Percentiles rank a stretch among this genome's conserved stretches.
Evolutionary conservation across 257 asterid genomes (phyloP).

Genomic region (Rehmannia glutinosa): DNA sequence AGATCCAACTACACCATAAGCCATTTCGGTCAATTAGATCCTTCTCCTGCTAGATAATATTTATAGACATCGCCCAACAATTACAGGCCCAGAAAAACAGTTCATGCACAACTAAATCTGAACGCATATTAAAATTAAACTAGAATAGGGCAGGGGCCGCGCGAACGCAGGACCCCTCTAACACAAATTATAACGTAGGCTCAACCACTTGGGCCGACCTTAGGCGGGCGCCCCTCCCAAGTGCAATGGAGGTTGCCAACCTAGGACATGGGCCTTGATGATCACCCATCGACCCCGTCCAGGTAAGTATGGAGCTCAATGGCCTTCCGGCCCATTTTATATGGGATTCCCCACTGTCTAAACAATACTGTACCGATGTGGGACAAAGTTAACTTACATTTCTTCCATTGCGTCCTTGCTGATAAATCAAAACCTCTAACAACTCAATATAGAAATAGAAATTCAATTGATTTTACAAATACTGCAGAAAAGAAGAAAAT

Average conservation of each 20-base stretch:
- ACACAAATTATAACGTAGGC: slow-evolving; percentile 11
- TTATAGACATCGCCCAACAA: too few relatives aligned
- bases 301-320: slow-evolving; percentile 7
- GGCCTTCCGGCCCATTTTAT: background rate
- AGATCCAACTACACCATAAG: too few relatives aligned
- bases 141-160: background rate
- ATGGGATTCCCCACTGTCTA: background rate
- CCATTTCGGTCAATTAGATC: too few relatives aligned
- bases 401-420: background rate
- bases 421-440: too few relatives aligned
- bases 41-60: too few relatives aligned
- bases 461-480: too few relatives aligned
- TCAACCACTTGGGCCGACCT: slow-evolving; percentile 22
- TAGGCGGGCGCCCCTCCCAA: slow-evolving; percentile 9
- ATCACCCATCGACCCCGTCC: slow-evolving; percentile 38
- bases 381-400: background rate
- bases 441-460: too few relatives aligned
- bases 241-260: slow-evolving; percentile 32
- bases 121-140: background rate
- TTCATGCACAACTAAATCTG: too few relatives aligned
- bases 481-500: too few relatives aligned
- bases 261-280: slow-evolving; percentile 34
- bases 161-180: slow-evolving; percentile 5
- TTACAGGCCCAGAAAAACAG: too few relatives aligned
- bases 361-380: background rate